A percentile compares a stretch with the other conserved stretches of the same genome.
phyloP scores from a whole-genome alignment of 768 basidiomycete species.

The Paxillus ammoniavirescens region DNA sequence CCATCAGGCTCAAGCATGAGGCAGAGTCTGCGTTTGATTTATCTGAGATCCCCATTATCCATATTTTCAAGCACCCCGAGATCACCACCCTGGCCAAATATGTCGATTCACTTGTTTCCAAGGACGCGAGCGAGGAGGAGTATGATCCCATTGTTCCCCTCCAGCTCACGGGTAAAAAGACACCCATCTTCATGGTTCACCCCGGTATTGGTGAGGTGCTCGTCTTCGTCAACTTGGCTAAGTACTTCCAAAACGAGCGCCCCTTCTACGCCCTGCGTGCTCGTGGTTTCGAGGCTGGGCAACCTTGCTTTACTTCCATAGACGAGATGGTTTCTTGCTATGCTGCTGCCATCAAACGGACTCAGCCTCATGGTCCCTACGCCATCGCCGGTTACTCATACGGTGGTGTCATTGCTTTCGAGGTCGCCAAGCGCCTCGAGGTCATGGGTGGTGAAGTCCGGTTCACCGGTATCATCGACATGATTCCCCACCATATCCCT shows the following conservation, averaged over 20 bases:
- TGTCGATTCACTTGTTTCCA: conserved; percentile 27
- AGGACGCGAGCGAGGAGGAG: conserved; percentile 15
- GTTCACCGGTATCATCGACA: conserved; percentile 35
- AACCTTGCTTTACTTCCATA: conserved; percentile 30
- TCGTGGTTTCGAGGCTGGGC: conserved; percentile 35
- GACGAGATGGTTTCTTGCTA: conserved; percentile 35
- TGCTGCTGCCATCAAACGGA: conserved; percentile 27
- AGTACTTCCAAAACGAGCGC: conserved; percentile 32
- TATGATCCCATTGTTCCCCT: conserved; percentile 44
- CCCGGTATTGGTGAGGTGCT: conserved; percentile 37
- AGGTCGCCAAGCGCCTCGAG: conserved; percentile 33
- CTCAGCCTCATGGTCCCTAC: conserved; percentile 33
- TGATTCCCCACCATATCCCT: conserved; percentile 39
- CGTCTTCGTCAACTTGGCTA: conserved; percentile 38
- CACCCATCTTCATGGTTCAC: conserved; percentile 39
- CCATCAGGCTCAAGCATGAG: conserved; percentile 29
- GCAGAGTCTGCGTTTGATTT: conserved; percentile 27
- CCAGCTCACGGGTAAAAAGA: conserved; percentile 36
- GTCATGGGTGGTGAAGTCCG: conserved; percentile 27
- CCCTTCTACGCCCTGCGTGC: conserved; percentile 40
- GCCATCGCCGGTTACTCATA: conserved; percentile 38
- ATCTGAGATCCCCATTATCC: conserved; percentile 37
- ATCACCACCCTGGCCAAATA: conserved; percentile 30
- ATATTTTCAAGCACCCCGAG: conserved; percentile 35
- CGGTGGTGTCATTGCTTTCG: conserved; percentile 38